Conservation (phyloP, 1,284 basidiomycete species). For the Cutaneotrichosporon dermatis region DNA sequence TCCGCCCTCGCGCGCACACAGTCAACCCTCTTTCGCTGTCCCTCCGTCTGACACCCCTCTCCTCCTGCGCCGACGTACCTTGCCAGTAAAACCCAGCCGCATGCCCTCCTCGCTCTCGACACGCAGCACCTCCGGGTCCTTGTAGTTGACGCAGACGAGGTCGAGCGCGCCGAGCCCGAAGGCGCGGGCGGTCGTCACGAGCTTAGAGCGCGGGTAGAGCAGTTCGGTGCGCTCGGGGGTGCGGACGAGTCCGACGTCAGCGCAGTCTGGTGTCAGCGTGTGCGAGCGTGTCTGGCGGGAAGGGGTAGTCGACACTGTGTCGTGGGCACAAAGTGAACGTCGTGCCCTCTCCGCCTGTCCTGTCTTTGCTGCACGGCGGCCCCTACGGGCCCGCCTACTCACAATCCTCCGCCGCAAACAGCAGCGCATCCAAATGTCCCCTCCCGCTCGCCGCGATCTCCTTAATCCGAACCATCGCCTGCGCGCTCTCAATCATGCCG, state of each 20-base stretch:
- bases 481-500: conserved; percentile 74
- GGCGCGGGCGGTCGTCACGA: conserved; percentile 79
- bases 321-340: too few relatives aligned
- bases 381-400: conserved; percentile 23
- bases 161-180: conserved; percentile 81
- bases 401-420: conserved; percentile 93
- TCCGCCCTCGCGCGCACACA: too few relatives aligned
- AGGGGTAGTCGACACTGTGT: too few relatives aligned
- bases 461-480: conserved; percentile 48
- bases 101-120: conserved; percentile 76
- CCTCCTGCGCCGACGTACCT: too few relatives aligned
- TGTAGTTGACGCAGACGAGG: conserved; percentile 90
- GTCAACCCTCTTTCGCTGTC: too few relatives aligned
- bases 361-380: too few relatives aligned
- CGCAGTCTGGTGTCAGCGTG: conserved; percentile 55
- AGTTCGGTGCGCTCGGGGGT: conserved; percentile 69
- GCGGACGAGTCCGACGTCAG: conserved; percentile 79
- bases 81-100: conserved; percentile 76
- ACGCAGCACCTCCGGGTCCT: conserved; percentile 63
- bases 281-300: too few relatives aligned
- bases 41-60: too few relatives aligned
- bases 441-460: conserved; percentile 36
- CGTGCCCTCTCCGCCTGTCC: too few relatives aligned
- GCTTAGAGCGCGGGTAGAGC: conserved; percentile 76
- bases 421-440: conserved; percentile 37